Conservation (phyloP, 768 basidiomycete species). For the Psilocybe azurescens region DNA sequence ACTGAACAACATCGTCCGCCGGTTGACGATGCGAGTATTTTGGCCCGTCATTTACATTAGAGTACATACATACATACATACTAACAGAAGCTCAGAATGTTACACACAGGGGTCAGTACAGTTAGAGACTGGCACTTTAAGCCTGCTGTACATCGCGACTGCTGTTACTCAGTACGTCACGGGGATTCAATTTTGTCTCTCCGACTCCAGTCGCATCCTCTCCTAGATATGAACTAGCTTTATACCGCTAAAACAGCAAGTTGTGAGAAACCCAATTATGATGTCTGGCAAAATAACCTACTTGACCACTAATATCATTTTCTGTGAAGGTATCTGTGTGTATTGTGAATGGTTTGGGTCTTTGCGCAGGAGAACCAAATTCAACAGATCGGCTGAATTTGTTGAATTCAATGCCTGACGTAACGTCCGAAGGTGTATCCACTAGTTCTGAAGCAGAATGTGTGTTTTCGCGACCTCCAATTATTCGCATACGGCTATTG, state of each 20-base stretch:
- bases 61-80: no score
- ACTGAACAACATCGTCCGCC: no score
- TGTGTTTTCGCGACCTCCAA: not conserved
- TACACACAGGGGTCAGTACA: no score
- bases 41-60: no score
- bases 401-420: not conserved
- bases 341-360: not conserved
- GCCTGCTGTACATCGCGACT: not conserved
- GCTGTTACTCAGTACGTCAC: not conserved
- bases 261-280: not conserved
- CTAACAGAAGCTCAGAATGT: no score
- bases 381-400: not conserved
- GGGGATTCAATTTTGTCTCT: not conserved
- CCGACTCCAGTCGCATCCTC: not conserved
- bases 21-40: no score
- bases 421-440: not conserved
- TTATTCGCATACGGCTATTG: constrained; percentile 14
- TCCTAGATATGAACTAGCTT: not conserved
- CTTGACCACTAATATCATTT: not conserved
- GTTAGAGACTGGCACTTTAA: not conserved
- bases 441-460: not conserved
- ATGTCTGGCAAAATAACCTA: not conserved
- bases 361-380: not conserved
- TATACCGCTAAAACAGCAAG: not conserved
- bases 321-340: not conserved